Evolutionary conservation across 129 eudicot genomes (phyloP).

Genomic region (carrot (Daucus carota)): DNA sequence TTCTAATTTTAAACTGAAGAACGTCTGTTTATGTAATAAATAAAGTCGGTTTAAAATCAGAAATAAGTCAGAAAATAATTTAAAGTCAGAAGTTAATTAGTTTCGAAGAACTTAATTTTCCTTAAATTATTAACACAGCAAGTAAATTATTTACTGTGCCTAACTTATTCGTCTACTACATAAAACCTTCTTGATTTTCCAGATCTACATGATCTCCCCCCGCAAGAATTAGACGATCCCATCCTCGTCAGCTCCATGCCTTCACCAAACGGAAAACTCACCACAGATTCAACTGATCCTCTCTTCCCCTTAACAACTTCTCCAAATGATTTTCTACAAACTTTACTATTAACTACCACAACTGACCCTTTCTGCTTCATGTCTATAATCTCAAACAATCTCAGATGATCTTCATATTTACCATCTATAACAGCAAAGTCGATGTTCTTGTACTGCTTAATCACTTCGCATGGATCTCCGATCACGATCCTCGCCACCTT

Average conservation of each 20-base stretch:
- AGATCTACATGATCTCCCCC: no score
- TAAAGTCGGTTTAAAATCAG: no score
- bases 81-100: no score
- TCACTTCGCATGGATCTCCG: no score
- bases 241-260: background rate
- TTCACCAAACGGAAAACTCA: background rate
- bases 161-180: background rate
- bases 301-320: background rate
- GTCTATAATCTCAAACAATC: background rate
- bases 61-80: no score
- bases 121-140: no score
- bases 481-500: no score
- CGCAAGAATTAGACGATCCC: background rate
- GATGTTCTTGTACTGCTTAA: no score
- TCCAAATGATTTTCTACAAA: background rate
- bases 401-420: background rate
- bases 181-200: background rate
- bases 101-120: no score
- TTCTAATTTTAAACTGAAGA: no score
- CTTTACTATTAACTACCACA: background rate
- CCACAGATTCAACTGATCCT: constrained; percentile 7
- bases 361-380: background rate
- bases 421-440: constrained; percentile 2
- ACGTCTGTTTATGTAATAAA: no score
- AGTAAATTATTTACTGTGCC: no score